Conservation (phyloP, 2,329 filamentous ascomycete genomes). For the Pseudocercospora musae region DNA sequence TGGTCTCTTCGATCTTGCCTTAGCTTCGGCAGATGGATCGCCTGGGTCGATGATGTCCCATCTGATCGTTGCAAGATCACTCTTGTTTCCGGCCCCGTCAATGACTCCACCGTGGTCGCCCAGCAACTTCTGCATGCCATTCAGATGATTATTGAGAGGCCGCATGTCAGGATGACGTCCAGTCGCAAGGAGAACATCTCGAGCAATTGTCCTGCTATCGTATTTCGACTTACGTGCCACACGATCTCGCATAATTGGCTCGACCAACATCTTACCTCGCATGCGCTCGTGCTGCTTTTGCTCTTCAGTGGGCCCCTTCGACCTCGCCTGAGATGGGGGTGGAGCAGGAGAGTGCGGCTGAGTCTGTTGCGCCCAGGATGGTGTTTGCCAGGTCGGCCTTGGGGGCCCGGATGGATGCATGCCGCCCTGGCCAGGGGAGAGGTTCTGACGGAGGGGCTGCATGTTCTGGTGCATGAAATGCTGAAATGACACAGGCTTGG, state of each 20-base stretch:
- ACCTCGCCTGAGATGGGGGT: slow-evolving; percentile 13
- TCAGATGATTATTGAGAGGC: slow-evolving; percentile 58
- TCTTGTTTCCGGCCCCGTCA: slow-evolving; percentile 32
- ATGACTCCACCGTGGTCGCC: slow-evolving; percentile 38
- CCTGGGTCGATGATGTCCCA: slow-evolving; percentile 63
- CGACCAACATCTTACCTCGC: slow-evolving; percentile 39
- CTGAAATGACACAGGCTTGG: slow-evolving; percentile 18
- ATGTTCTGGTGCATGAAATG: slow-evolving; percentile 14
- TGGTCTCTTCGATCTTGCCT: slow-evolving; percentile 15
- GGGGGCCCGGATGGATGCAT: slow-evolving; percentile 1
- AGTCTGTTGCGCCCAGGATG: slow-evolving; percentile 4
- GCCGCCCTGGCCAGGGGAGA: background rate
- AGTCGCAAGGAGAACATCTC: slow-evolving; percentile 60
- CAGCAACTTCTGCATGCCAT: slow-evolving; percentile 40
- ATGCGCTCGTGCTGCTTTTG: slow-evolving; percentile 30
- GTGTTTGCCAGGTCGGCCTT: background rate
- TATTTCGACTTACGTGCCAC: slow-evolving; percentile 53
- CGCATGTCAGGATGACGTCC: slow-evolving; percentile 60
- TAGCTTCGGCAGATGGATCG: slow-evolving; percentile 36
- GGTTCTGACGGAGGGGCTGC: background rate
- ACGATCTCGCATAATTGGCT: slow-evolving; percentile 47
- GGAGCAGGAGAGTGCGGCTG: slow-evolving; percentile 7
- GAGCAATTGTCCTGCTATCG: slow-evolving; percentile 59
- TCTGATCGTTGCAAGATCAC: slow-evolving; percentile 56
- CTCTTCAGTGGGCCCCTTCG: slow-evolving; percentile 29